These are phyloP conservation scores for Tetradesmus obliquus DNA, from an alignment of 139 green algal species.

Conservation along the genomic window DNA sequence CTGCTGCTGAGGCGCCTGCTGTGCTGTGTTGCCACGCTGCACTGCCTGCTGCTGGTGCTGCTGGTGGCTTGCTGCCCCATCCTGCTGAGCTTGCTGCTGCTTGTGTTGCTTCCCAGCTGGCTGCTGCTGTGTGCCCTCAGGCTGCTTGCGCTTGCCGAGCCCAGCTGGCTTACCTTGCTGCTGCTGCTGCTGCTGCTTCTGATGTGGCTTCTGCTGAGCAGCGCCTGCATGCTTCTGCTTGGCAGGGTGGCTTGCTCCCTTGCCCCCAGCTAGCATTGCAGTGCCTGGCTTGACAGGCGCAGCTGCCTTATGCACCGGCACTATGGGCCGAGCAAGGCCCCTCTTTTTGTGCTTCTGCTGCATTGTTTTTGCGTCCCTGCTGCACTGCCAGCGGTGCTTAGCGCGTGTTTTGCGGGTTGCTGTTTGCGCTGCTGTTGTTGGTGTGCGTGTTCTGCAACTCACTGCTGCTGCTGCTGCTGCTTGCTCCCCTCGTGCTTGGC, in stretches of 20 bases:
- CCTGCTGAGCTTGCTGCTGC: not conserved
- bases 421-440: not conserved
- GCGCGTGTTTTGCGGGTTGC: not conserved
- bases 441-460: too few relatives aligned
- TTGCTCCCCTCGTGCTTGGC: not conserved
- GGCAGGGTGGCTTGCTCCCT: not conserved
- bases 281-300: not conserved
- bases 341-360: not conserved
- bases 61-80: not conserved
- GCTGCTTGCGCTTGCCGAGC: not conserved
- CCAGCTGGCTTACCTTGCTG: conserved; percentile 10
- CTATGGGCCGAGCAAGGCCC: not conserved
- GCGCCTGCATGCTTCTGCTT: conserved; percentile 1
- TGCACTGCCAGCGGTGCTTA: not conserved
- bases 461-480: not conserved
- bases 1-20: not conserved
- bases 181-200: conserved; percentile 24
- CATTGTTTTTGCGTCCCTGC: not conserved
- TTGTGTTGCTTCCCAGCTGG: not conserved
- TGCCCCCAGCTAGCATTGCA: not conserved
- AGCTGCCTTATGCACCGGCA: not conserved
- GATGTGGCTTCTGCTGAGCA: not conserved
- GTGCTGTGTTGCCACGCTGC: not conserved
- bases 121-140: not conserved
- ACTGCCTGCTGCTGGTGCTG: conserved; percentile 27